Evolutionary conservation across 106 monocot species (phyloP), one percentile per base, ranked within the genome.

Genomic region (Vanilla planifolia): DNA sequence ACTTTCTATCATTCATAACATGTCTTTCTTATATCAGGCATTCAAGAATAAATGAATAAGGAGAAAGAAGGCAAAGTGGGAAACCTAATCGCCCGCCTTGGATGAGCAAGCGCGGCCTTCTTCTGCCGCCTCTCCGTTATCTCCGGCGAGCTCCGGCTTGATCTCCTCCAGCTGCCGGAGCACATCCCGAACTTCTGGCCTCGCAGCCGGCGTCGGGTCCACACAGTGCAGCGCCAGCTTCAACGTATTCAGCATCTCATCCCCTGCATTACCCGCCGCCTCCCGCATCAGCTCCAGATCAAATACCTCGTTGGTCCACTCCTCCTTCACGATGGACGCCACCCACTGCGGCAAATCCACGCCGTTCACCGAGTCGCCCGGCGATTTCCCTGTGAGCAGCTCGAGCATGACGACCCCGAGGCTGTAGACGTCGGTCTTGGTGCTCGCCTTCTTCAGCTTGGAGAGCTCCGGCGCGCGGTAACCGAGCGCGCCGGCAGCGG

Each of bases 261-360:
- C 95, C 3, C 81, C 84, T 10, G 66, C 34, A 22, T 63, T 26
- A 24, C 43, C 62, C 10, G 41, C 57, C 3, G 79, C 79, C 19
- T 95, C 86, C 57, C 63, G 63, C 71, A 86, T 84, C 17, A 90
- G 67, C 55, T 95, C 95, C 33, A 83, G 45, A 48, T 95, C 95
- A 36, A 95, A 95, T 56, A 94, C 85, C 77, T 89, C 89, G 23
- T 68, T 80, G 8, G 85, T 94, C 89, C 94, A 89, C 73, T 94
- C 94, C 73, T 94, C 83, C 50, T 86, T 80, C 60, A 94, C 85
- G 22, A 83, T 83, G 15, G 81, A 82, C 14, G 85, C 89, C 13
- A 89, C 94, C 94, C 94, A 86, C 70, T 83, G 75, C 40, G 94
- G 89, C 75, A 94, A 67, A 33, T 86, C 89, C 22, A 78, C 62